phyloP scores from a whole-genome alignment of 305 asterid genomes.

The Fraxinus platypoda region DNA sequence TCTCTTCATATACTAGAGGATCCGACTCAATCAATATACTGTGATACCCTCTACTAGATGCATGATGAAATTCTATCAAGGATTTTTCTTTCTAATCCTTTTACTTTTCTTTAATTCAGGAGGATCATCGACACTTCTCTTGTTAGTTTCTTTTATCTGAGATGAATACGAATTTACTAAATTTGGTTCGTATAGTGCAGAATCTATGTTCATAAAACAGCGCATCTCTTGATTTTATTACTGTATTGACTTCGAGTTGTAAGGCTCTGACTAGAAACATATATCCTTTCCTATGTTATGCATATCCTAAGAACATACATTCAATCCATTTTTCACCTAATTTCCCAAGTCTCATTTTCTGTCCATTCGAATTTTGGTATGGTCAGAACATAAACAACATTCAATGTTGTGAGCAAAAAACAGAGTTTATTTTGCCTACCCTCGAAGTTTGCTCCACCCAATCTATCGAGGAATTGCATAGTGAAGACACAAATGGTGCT shows the following conservation, averaged over 20 bases:
- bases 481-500: neutral
- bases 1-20: neutral
- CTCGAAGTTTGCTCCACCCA: neutral
- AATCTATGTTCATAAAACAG: neutral
- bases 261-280: neutral
- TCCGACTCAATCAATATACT: neutral
- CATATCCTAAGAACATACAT: neutral
- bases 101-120: neutral
- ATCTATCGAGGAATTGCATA: neutral
- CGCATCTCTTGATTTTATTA: neutral
- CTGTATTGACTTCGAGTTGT: neutral
- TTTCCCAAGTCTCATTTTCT: neutral
- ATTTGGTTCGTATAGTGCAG: neutral
- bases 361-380: neutral
- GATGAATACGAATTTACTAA: neutral
- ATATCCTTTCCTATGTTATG: neutral
- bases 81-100: neutral
- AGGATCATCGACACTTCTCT: neutral
- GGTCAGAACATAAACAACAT: neutral
- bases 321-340: neutral
- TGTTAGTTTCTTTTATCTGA: neutral
- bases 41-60: neutral
- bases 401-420: neutral
- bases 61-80: neutral
- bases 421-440: neutral